These are phyloP conservation scores for Pinus tabuliformis DNA, from an alignment of 75 land plant species.

Conservation along the genomic window DNA sequence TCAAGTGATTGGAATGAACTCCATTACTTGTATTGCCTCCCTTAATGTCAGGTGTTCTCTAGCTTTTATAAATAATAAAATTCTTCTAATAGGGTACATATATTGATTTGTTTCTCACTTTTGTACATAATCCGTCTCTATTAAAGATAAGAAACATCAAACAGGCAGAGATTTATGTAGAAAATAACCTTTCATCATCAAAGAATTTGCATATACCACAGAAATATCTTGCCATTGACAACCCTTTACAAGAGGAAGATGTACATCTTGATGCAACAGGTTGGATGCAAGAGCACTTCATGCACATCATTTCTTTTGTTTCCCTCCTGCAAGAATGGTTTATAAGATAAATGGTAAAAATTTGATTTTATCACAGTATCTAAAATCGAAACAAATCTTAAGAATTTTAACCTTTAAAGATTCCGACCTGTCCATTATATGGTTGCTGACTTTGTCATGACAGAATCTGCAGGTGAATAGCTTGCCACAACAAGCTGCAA, in stretches of 20 bases:
- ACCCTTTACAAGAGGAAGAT: conserved; percentile 45
- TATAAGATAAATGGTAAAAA: background rate
- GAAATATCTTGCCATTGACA: conserved; percentile 67
- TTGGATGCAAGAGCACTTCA: conserved; percentile 67
- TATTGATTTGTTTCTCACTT: background rate
- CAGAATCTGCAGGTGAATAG: conserved; percentile 58
- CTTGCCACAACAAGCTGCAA: conserved; percentile 62
- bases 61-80: background rate
- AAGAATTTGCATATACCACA: conserved; percentile 82
- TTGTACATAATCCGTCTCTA: background rate
- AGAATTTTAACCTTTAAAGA: background rate
- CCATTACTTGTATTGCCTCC: background rate
- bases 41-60: background rate
- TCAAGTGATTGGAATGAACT: too few species aligned
- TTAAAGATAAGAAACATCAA: background rate
- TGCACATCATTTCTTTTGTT: conserved; percentile 74
- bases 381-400: background rate
- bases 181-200: conserved; percentile 65
- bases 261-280: conserved; percentile 52
- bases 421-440: conserved; percentile 63
- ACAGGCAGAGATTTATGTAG: conserved; percentile 1
- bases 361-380: background rate
- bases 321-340: conserved; percentile 38
- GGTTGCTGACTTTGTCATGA: conserved; percentile 73
- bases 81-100: background rate